Evolutionary conservation across 2,329 filamentous ascomycete genomes (phyloP).

Genomic region (Samsoniella hepiali): DNA sequence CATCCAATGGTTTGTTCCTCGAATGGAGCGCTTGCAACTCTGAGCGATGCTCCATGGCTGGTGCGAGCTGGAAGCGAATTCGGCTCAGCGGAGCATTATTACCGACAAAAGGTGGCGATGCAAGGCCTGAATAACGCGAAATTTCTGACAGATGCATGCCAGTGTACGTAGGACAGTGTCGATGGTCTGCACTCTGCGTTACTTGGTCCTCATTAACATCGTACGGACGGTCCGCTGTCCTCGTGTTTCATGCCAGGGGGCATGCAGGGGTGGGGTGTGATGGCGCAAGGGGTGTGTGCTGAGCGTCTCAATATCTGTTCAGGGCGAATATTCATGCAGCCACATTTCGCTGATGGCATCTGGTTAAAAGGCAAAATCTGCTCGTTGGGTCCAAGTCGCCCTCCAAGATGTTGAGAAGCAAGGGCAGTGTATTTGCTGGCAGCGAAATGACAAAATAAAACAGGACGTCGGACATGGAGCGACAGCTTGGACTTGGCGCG

Average conservation of each 20-base stretch:
- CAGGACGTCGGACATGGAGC: neutral
- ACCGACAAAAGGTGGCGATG: neutral
- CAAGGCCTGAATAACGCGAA: neutral
- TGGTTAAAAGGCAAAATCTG: too few species aligned
- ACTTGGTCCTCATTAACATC: neutral
- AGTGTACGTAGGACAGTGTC: neutral
- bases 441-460: too few species aligned
- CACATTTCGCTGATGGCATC: neutral
- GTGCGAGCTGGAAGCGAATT: too few species aligned
- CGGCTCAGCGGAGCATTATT: too few species aligned
- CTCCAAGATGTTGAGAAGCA: too few species aligned
- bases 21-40: neutral
- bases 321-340: neutral
- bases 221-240: neutral
- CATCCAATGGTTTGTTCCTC: too few species aligned
- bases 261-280: conserved; percentile 1
- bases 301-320: neutral
- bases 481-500: neutral
- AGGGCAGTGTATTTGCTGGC: too few species aligned
- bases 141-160: neutral
- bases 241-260: conserved; percentile 12
- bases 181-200: neutral
- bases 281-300: neutral
- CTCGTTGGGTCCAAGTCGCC: too few species aligned
- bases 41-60: too few species aligned